Evolutionary conservation across 805 yeast species (phyloP).

Genomic region (Kuraishia ogatae): DNA sequence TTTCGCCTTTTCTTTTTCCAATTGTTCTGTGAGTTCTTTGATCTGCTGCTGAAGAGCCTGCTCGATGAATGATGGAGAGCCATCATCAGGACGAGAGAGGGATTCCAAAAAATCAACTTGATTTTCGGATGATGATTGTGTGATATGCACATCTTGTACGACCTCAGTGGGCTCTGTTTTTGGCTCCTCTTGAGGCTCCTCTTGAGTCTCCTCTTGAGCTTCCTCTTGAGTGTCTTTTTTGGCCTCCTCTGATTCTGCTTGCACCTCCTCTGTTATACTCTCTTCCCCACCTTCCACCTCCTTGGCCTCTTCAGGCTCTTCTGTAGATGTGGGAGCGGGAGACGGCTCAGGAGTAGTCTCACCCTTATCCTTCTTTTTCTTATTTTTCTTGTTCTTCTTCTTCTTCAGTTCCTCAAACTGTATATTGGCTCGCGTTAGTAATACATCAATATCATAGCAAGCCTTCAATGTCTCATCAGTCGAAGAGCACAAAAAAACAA

Average conservation of each 20-base stretch:
- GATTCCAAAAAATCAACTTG: constrained; percentile 1
- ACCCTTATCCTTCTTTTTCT: constrained; percentile 15
- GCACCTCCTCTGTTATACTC: too few species aligned
- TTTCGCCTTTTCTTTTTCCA: constrained; percentile 1
- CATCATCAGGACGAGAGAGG: constrained; percentile 6
- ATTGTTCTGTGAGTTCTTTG: constrained; percentile 20
- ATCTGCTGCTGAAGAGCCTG: constrained; percentile 18
- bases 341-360: constrained; percentile 3
- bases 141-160: constrained; percentile 10
- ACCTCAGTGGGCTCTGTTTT: not conserved
- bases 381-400: constrained; percentile 14
- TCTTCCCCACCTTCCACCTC: not conserved
- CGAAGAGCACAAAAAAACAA: too few species aligned
- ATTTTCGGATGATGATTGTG: not conserved
- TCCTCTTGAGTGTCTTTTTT: constrained; percentile 11
- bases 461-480: too few species aligned
- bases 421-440: not conserved
- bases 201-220: constrained; percentile 14
- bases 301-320: constrained; percentile 10
- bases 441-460: constrained; percentile 1
- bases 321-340: constrained; percentile 4
- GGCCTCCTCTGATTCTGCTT: constrained; percentile 1
- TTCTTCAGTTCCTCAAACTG: constrained; percentile 10
- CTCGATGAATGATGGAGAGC: constrained; percentile 15
- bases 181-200: not conserved